Conservation (phyloP, 2,329 filamentous ascomycete genomes). For the Sarocladium oryzae region DNA sequence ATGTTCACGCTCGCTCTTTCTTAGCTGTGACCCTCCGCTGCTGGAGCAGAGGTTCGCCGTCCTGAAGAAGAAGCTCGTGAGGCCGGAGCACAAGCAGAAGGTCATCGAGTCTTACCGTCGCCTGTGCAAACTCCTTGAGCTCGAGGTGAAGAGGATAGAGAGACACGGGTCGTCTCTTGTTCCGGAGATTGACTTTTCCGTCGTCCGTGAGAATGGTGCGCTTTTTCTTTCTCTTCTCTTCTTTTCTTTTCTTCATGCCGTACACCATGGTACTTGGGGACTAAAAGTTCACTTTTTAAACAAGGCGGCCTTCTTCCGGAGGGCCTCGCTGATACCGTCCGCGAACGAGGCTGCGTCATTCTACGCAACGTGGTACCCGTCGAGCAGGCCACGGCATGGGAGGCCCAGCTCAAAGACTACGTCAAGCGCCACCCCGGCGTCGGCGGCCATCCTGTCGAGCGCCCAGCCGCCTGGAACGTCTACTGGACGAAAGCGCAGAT, state of each 20-base stretch:
- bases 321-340: slow-evolving; percentile 8
- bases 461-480: neutral
- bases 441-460: neutral
- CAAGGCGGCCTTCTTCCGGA: slow-evolving; percentile 13
- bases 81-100: slow-evolving; percentile 11
- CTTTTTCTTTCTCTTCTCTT: neutral
- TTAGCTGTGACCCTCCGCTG: slow-evolving; percentile 10
- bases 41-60: slow-evolving; percentile 15
- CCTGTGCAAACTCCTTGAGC: slow-evolving; percentile 11
- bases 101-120: slow-evolving; percentile 15
- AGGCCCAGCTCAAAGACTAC: slow-evolving; percentile 16
- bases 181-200: slow-evolving; percentile 15
- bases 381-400: slow-evolving; percentile 17
- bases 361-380: slow-evolving; percentile 18
- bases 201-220: slow-evolving; percentile 7
- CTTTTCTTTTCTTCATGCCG: neutral
- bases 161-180: slow-evolving; percentile 11
- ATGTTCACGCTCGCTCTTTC: no score
- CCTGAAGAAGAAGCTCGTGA: slow-evolving; percentile 16
- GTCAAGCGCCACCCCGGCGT: slow-evolving; percentile 14
- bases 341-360: slow-evolving; percentile 15
- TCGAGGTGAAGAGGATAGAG: slow-evolving; percentile 12
- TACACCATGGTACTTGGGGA: no score
- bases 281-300: no score
- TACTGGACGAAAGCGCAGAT: slow-evolving; percentile 8